phyloP scores from a whole-genome alignment of 73 alveolate genomes.

The Paramecium pentaurelia region DNA sequence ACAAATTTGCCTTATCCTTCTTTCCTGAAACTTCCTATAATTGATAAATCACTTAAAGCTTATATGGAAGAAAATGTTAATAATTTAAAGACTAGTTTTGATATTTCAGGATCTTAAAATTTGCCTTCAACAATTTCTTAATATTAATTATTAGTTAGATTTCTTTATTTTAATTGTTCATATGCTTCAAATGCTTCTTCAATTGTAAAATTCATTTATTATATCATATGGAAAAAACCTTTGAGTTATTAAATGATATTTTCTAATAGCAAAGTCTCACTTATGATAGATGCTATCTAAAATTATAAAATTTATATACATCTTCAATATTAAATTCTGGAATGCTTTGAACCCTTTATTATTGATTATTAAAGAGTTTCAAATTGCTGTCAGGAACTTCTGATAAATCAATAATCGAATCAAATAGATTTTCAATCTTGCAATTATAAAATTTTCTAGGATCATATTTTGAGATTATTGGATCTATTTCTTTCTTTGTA shows the following conservation, averaged over 20 bases:
- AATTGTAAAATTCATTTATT: not conserved
- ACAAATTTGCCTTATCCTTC: not conserved
- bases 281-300: not conserved
- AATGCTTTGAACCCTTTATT: not conserved
- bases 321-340: not conserved
- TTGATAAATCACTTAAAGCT: slow-evolving; percentile 20
- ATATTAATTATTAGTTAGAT: not conserved
- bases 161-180: not conserved
- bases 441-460: not conserved
- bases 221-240: not conserved
- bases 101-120: not conserved
- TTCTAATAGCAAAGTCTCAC: not conserved
- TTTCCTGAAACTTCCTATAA: not conserved
- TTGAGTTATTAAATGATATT: not conserved
- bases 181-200: not conserved
- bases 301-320: not conserved
- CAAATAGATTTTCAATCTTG: not conserved
- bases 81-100: not conserved
- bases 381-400: slow-evolving; percentile 12
- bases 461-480: not conserved
- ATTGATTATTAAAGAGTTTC: not conserved
- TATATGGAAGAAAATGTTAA: not conserved
- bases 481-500: not conserved
- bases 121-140: not conserved
- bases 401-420: not conserved